Conservation (phyloP, 2,329 filamentous ascomycete genomes). For the Salinomyces thailandicus region DNA sequence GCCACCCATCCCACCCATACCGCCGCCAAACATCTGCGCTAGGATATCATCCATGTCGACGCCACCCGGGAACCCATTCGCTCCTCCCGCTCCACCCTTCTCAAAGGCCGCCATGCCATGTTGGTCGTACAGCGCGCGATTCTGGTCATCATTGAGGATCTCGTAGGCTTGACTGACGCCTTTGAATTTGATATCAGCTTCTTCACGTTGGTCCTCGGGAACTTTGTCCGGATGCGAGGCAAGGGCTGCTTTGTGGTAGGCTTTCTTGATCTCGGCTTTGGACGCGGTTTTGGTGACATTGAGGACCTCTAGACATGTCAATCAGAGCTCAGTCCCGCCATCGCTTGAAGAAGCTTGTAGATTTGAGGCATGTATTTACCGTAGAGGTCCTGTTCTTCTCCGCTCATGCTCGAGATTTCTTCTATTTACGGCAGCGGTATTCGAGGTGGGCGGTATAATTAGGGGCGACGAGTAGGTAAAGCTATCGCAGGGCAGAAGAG, state of each 20-base stretch:
- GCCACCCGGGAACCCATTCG: constrained; percentile 52
- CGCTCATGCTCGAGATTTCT: constrained; percentile 15
- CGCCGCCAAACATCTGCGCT: constrained; percentile 71
- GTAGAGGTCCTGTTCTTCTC: constrained; percentile 50
- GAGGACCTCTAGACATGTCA: constrained; percentile 56
- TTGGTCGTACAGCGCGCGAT: constrained; percentile 80
- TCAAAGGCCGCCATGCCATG: constrained; percentile 97
- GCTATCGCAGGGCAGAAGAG: no score
- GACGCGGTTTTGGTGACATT: constrained; percentile 61
- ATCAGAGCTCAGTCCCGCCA: no score
- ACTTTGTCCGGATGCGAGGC: constrained; percentile 94
- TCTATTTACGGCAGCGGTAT: no score
- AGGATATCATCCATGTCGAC: constrained; percentile 88
- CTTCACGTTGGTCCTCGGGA: constrained; percentile 68
- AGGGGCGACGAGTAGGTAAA: no score
- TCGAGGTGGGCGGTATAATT: no score
- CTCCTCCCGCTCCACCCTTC: constrained; percentile 53
- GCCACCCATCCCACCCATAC: constrained; percentile 42
- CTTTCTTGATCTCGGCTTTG: constrained; percentile 82
- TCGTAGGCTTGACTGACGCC: constrained; percentile 89
- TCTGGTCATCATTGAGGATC: constrained; percentile 92
- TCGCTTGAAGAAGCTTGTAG: not conserved
- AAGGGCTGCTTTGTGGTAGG: constrained; percentile 80
- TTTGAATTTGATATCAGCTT: constrained; percentile 89
- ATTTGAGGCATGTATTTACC: constrained; percentile 27